These are phyloP conservation scores for Biscogniauxia mediterranea DNA, from an alignment of 2,329 filamentous ascomycete species.

Conservation along the genomic window DNA sequence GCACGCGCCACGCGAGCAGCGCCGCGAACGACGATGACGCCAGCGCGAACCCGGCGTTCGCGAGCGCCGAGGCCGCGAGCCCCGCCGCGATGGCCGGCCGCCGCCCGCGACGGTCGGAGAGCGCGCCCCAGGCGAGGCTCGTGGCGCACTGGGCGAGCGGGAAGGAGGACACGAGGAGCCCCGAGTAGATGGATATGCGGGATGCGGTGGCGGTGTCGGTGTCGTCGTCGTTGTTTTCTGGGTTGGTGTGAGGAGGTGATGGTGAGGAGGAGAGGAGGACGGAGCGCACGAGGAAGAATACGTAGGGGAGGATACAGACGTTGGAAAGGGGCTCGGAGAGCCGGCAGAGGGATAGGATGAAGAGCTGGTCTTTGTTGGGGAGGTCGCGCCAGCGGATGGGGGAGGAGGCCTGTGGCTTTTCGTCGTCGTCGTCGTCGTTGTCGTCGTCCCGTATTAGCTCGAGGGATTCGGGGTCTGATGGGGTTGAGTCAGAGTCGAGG, in stretches of 20 bases:
- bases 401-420: conserved; percentile 4
- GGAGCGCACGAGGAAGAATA: conserved; percentile 72
- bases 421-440: neutral
- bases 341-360: conserved; percentile 35
- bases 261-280: conserved; percentile 40
- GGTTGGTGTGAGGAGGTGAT: conserved; percentile 13
- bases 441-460: neutral
- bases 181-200: conserved; percentile 65
- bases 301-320: conserved; percentile 64
- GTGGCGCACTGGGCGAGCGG: conserved; percentile 68
- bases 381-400: conserved; percentile 34
- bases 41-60: conserved; percentile 68
- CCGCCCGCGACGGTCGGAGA: conserved; percentile 56
- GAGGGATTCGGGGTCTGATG: too few species aligned
- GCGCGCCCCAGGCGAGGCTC: conserved; percentile 67
- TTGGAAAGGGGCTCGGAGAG: conserved; percentile 66
- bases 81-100: conserved; percentile 66
- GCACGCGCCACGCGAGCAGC: conserved; percentile 55
- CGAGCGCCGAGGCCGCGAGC: conserved; percentile 59
- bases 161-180: conserved; percentile 66
- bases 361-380: conserved; percentile 38
- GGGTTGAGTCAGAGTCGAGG: too few species aligned
- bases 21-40: conserved; percentile 60
- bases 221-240: conserved; percentile 25
- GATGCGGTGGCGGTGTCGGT: conserved; percentile 43